A percentile compares a stretch with the other conserved stretches of the same genome.
Conservation (phyloP, 2,329 filamentous ascomycete genomes). For the Fusarium concolor region DNA sequence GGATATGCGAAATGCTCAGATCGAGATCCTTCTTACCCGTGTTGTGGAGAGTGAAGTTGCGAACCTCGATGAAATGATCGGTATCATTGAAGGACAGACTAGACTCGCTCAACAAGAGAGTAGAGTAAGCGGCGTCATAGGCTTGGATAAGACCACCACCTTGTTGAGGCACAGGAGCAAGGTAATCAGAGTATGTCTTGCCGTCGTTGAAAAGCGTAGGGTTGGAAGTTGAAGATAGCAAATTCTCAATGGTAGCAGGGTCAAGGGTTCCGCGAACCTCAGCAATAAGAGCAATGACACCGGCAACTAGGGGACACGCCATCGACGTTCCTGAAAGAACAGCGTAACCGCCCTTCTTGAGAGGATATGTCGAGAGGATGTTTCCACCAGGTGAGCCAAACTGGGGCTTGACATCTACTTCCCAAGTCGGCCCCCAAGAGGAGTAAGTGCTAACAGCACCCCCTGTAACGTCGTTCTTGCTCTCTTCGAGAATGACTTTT, state of each 20-base stretch:
- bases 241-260: conserved; percentile 60
- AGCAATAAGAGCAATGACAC: conserved; percentile 64
- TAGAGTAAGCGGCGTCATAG: conserved; percentile 67
- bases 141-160: conserved; percentile 70
- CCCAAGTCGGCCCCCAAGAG: conserved; percentile 71
- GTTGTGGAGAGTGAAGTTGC: conserved; percentile 68
- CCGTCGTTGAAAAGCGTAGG: conserved; percentile 62
- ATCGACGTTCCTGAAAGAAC: conserved; percentile 69
- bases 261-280: conserved; percentile 64
- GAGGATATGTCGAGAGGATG: conserved; percentile 69
- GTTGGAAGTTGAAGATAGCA: conserved; percentile 62
- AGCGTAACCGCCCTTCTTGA: conserved; percentile 60
- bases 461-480: conserved; percentile 58
- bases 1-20: conserved; percentile 63
- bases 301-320: conserved; percentile 67
- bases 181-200: conserved; percentile 48
- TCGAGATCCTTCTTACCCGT: conserved; percentile 59
- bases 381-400: conserved; percentile 65
- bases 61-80: conserved; percentile 61
- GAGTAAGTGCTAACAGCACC: conserved; percentile 65
- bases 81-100: conserved; percentile 75
- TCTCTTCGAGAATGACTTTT: conserved; percentile 48
- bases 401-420: conserved; percentile 67
- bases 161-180: conserved; percentile 69
- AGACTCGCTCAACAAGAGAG: conserved; percentile 63